Conservation (phyloP, 306 rosid species). For the Castanea mollissima region DNA sequence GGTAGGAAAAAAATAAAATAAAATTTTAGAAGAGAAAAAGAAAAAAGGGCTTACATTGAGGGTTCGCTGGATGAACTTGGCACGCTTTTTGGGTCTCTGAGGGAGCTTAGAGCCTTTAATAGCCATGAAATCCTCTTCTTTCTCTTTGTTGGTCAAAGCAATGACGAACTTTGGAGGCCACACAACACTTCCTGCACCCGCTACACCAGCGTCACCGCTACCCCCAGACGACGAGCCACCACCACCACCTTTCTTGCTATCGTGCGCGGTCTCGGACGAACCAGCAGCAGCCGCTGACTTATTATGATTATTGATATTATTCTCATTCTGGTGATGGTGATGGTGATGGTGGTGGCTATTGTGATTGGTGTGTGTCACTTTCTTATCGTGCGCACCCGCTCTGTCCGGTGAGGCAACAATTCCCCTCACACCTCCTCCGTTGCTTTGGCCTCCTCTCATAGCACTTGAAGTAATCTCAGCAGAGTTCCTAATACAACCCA, state of each 20-base stretch:
- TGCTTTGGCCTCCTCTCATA: slow-evolving; percentile 81
- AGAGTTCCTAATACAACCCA: slow-evolving; percentile 58
- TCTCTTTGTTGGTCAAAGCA: slow-evolving; percentile 88
- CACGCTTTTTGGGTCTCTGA: slow-evolving; percentile 87
- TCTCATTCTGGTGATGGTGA: slow-evolving; percentile 14
- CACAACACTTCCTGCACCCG: slow-evolving; percentile 53
- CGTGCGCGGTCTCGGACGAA: slow-evolving; percentile 88
- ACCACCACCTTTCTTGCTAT: slow-evolving; percentile 83
- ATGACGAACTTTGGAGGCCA: slow-evolving; percentile 96
- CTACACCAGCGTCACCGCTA: slow-evolving; percentile 65
- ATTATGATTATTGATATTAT: slow-evolving; percentile 36
- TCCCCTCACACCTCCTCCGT: slow-evolving; percentile 69
- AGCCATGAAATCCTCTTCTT: slow-evolving; percentile 91
- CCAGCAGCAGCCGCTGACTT: slow-evolving; percentile 69
- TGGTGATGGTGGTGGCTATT: slow-evolving; percentile 7
- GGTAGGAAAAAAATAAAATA: background rate
- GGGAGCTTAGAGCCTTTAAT: slow-evolving; percentile 90
- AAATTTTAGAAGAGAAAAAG: background rate
- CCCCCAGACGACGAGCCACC: slow-evolving; percentile 74
- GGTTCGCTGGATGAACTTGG: slow-evolving; percentile 79
- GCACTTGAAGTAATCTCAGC: slow-evolving; percentile 58
- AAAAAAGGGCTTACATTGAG: slow-evolving; percentile 73
- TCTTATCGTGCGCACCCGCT: slow-evolving; percentile 93
- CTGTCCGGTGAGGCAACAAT: slow-evolving; percentile 79
- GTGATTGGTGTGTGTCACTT: slow-evolving; percentile 24